These are phyloP conservation scores for Sicyos edulis DNA, from an alignment of 306 rosid genomes.

Conservation along the genomic window DNA sequence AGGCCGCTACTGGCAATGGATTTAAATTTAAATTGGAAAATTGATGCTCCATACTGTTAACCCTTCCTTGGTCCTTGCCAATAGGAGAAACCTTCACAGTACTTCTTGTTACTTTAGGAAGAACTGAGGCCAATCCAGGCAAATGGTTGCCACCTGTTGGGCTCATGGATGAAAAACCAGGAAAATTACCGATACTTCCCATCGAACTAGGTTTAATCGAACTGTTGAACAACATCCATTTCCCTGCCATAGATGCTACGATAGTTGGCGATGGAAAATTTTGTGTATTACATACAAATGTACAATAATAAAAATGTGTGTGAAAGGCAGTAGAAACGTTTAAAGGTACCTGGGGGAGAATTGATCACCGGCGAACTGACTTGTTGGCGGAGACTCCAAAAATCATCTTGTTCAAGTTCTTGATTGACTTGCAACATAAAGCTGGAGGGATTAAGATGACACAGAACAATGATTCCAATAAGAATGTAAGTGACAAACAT, in stretches of 20 bases:
- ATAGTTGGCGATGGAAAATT: neutral
- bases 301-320: neutral
- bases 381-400: slow-evolving; percentile 54
- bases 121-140: slow-evolving; percentile 80
- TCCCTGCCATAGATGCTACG: slow-evolving; percentile 37
- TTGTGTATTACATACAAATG: neutral
- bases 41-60: slow-evolving; percentile 39
- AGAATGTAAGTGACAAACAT: neutral
- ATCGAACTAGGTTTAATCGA: slow-evolving; percentile 62
- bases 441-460: slow-evolving; percentile 32
- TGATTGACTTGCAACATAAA: slow-evolving; percentile 80
- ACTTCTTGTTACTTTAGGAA: slow-evolving; percentile 51
- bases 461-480: neutral
- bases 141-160: slow-evolving; percentile 58
- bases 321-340: neutral
- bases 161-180: slow-evolving; percentile 55
- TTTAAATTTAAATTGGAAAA: slow-evolving; percentile 35
- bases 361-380: slow-evolving; percentile 71
- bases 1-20: slow-evolving; percentile 40
- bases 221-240: slow-evolving; percentile 68
- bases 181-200: slow-evolving; percentile 52
- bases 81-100: slow-evolving; percentile 75
- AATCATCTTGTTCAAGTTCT: slow-evolving; percentile 83
- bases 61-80: slow-evolving; percentile 82
- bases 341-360: slow-evolving; percentile 50